A percentile compares a stretch with the other conserved stretches of the same genome.
These are phyloP conservation scores for Shiraia sp. DNA, from an alignment of 2,329 filamentous ascomycete genomes.

Conservation along the genomic window DNA sequence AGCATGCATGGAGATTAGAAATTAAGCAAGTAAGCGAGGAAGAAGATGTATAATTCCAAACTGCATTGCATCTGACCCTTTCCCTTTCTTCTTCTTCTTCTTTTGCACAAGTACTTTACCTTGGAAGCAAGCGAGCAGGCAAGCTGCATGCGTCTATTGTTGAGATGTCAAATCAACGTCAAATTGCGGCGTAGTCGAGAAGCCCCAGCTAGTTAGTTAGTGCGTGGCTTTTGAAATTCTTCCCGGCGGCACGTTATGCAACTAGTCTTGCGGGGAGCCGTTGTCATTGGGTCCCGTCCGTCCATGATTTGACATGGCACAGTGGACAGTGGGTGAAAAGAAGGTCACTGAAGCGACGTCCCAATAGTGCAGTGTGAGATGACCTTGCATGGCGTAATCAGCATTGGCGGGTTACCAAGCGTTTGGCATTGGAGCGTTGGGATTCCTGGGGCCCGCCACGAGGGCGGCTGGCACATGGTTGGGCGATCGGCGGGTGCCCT, in stretches of 20 bases:
- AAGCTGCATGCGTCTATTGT: slow-evolving; percentile 6
- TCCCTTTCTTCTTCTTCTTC: too few species aligned
- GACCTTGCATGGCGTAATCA: slow-evolving; percentile 15
- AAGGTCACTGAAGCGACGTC: slow-evolving; percentile 7
- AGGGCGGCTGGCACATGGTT: slow-evolving; percentile 18
- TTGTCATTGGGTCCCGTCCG: too few species aligned
- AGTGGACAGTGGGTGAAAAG: slow-evolving; percentile 3
- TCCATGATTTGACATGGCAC: not conserved
- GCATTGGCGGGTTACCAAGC: too few species aligned
- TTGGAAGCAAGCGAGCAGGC: slow-evolving; percentile 1
- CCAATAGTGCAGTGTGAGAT: slow-evolving; percentile 11
- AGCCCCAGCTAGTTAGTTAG: too few species aligned
- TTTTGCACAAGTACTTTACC: slow-evolving; percentile 1
- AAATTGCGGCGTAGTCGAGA: slow-evolving; percentile 18
- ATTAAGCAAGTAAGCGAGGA: too few species aligned
- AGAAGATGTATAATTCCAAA: too few species aligned
- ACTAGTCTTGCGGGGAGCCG: too few species aligned
- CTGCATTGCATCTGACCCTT: not conserved
- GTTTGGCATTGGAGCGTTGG: too few species aligned
- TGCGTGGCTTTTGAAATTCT: too few species aligned
- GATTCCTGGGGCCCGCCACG: too few species aligned
- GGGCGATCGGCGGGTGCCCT: slow-evolving; percentile 13
- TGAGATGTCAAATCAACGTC: slow-evolving; percentile 7
- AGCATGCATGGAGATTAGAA: too few species aligned
- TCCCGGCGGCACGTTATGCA: too few species aligned